Base-by-base conservation (phyloP, 345 rosid species). In the Nephelium lappaceum region DNA sequence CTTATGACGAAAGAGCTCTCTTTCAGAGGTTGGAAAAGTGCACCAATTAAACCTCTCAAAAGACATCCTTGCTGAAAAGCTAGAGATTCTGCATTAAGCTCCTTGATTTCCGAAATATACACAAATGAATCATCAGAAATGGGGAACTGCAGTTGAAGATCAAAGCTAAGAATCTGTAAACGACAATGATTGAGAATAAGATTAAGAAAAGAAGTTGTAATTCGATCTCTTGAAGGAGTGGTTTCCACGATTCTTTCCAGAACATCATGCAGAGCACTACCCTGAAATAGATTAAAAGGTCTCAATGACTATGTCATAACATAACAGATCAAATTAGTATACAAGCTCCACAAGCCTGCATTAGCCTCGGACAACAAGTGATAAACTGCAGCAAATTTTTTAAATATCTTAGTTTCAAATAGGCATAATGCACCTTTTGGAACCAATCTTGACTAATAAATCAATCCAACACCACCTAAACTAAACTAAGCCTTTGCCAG, bases 211-310 rank as follows among this genome's bases (percentile, higher is more conserved):
- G 93, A 86, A 72, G 80, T 86, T 77, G 82, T 84, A 25, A 88
- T 78, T 81, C 82, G 75, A 72, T 75, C 86, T 77, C 83, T 88
- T 77, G 84, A 79, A 43, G 88, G 73, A 70, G 73, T 78, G 18
- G 71, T 80, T 49, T 51, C 78, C 76, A 87, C 77, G 73, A 93
- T 77, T 78, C 84, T 86, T 79, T 84, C 88, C 82, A 95, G 85
- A 72, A 89, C 79, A 38, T 83, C 91, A 79, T 93, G 99, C 76
- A 93, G 83, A 81, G 86, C 77, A 72, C 83, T 77, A 74, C 98
- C 99, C 98, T 93, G 90, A 68, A 62, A 69, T 69, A 41, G 60
- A 82, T 69, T 47, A 18, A 11, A 73, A 80, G 43, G 39, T 42
- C 58, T 49, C 65, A 67, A 64, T 61, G n/a, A 64, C 61, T 55